A percentile compares a stretch with the other conserved stretches of the same genome.
Conservation (phyloP, 441 rosid species). For the Syzygium syzygioides region DNA sequence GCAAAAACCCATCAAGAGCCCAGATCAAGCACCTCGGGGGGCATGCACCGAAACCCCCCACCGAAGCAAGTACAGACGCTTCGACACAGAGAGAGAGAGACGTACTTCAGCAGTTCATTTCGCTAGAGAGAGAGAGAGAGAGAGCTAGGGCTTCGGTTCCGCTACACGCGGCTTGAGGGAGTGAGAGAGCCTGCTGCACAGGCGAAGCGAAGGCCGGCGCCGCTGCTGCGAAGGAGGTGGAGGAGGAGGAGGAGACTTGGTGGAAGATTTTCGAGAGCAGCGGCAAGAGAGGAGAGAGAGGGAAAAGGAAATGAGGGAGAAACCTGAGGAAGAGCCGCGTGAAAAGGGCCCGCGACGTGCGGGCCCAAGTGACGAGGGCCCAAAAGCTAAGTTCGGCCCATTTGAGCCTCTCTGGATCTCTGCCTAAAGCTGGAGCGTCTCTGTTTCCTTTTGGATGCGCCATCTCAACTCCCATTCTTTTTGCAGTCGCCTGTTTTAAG, state of each 20-base stretch:
- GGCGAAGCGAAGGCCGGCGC: background rate
- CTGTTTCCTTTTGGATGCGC: background rate
- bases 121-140: background rate
- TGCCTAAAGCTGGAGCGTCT: too few species aligned
- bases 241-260: background rate
- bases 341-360: background rate
- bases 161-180: background rate
- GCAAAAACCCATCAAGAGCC: constrained; percentile 3
- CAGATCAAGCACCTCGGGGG: background rate
- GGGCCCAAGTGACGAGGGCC: background rate
- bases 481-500: background rate
- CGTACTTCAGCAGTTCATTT: constrained; percentile 83
- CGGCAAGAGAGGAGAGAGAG: background rate
- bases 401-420: background rate
- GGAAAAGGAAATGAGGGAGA: background rate
- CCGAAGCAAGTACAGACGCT: background rate
- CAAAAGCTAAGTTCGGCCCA: background rate
- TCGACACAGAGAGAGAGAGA: background rate
- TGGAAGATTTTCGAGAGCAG: background rate
- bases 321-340: background rate
- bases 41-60: background rate
- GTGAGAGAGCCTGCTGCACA: background rate
- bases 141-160: constrained; percentile 11
- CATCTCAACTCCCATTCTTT: background rate
- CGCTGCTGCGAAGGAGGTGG: background rate